These are phyloP conservation scores for Kluyveromyces siamensis DNA, from an alignment of 805 yeast genomes.

Conservation along the genomic window DNA sequence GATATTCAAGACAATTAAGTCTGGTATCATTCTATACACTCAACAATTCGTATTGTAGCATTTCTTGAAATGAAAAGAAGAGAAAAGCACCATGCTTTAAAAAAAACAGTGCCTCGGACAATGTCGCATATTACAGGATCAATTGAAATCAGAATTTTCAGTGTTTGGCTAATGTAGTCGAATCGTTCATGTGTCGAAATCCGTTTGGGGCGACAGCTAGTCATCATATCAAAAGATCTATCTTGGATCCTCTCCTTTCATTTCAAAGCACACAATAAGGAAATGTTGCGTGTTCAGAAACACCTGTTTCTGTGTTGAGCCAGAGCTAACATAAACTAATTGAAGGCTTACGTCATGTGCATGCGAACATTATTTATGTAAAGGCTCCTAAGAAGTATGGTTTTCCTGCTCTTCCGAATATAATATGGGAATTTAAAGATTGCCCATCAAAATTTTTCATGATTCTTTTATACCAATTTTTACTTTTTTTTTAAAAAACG, in stretches of 20 bases:
- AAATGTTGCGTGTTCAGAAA: background rate
- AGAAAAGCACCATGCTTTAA: too few species aligned
- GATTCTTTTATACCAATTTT: background rate
- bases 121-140: background rate
- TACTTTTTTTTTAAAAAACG: background rate
- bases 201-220: constrained; percentile 37
- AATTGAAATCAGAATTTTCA: constrained; percentile 28
- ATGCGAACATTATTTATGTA: too few species aligned
- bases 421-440: too few species aligned
- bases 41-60: background rate
- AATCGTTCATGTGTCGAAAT: constrained; percentile 19
- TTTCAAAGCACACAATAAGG: background rate
- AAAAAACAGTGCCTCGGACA: background rate
- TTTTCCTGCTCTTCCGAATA: too few species aligned
- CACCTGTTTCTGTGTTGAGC: background rate
- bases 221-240: constrained; percentile 19
- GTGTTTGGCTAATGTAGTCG: constrained; percentile 30
- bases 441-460: background rate
- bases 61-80: background rate
- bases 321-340: background rate
- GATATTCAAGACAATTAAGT: too few species aligned
- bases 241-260: background rate
- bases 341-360: too few species aligned
- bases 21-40: background rate
- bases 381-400: too few species aligned